Conservation (phyloP, 2,329 filamentous ascomycete species). For the Scedosporium apiospermum region DNA sequence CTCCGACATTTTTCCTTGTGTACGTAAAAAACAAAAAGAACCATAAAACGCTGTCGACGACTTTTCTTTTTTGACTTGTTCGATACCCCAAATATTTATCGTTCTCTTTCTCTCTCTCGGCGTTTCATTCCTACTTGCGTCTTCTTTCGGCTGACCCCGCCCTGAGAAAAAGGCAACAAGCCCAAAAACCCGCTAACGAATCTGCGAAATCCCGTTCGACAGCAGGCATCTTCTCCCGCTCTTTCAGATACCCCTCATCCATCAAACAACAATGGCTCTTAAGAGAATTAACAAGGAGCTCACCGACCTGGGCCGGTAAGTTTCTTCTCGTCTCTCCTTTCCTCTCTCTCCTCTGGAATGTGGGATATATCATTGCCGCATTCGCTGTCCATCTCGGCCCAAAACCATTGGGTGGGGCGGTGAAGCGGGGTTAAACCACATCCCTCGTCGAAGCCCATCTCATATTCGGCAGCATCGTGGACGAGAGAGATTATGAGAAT, state of each 20-base stretch:
- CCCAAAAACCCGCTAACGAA: not conserved
- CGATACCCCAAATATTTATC: conserved; percentile 3
- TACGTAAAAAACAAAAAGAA: conserved; percentile 4
- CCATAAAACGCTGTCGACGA: not conserved
- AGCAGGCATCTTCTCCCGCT: not conserved
- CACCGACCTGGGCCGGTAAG: conserved; percentile 80
- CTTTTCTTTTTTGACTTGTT: not conserved
- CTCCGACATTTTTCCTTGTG: not conserved
- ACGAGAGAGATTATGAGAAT: not conserved
- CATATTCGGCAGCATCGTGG: not conserved
- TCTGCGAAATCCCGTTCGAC: not conserved
- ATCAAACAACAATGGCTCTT: conserved; percentile 57
- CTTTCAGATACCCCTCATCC: conserved; percentile 1
- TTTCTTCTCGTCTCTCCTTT: not conserved
- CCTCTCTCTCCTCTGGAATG: not conserved
- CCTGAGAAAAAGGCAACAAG: not conserved
- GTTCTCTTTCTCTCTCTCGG: not conserved
- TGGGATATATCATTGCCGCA: not conserved
- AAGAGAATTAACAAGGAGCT: conserved; percentile 96
- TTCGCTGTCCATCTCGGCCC: not conserved
- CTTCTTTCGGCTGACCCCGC: not conserved
- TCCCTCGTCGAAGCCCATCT: not conserved
- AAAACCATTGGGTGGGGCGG: not conserved
- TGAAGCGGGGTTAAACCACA: not conserved
- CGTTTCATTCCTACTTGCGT: not conserved